phyloP scores from a whole-genome alignment of 148 eudicot species.

The Selenicereus undatus region DNA sequence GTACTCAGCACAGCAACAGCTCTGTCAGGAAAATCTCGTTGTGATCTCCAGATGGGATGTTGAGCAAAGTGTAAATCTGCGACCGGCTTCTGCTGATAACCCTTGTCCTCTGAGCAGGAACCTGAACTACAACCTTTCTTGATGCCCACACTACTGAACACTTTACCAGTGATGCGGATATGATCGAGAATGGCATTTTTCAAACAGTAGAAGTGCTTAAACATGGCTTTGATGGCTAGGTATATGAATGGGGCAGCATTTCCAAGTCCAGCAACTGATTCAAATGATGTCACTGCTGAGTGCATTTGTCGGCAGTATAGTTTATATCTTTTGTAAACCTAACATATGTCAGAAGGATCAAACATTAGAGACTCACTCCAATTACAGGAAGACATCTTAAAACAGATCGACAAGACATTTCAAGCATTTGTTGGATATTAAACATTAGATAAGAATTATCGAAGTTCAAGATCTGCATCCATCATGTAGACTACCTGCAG shows the following conservation, averaged over 20 bases:
- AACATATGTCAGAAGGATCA: neutral
- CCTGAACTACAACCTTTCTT: constrained; percentile 23
- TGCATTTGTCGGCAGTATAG: constrained; percentile 49
- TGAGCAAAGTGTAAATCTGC: constrained; percentile 24
- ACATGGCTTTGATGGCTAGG: constrained; percentile 37
- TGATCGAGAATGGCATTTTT: constrained; percentile 46
- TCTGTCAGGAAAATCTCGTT: constrained; percentile 48
- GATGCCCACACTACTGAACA: constrained; percentile 19
- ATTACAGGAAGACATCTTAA: no score
- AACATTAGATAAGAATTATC: neutral
- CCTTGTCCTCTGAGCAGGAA: constrained; percentile 22
- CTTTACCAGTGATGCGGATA: constrained; percentile 31
- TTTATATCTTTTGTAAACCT: constrained; percentile 46
- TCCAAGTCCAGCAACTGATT: constrained; percentile 46
- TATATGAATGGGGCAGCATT: constrained; percentile 48
- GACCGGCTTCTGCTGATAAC: constrained; percentile 21
- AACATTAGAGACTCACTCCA: neutral
- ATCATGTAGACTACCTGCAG: neutral
- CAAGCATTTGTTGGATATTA: no score
- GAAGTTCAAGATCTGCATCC: neutral
- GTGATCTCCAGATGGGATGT: constrained; percentile 46
- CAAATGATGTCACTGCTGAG: constrained; percentile 44
- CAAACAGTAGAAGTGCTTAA: constrained; percentile 43
- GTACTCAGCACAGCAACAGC: constrained; percentile 43
- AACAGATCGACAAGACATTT: no score